Evolutionary conservation across 2,329 filamentous ascomycete species (phyloP).

Genomic region (Penicillium psychrosexuale): DNA sequence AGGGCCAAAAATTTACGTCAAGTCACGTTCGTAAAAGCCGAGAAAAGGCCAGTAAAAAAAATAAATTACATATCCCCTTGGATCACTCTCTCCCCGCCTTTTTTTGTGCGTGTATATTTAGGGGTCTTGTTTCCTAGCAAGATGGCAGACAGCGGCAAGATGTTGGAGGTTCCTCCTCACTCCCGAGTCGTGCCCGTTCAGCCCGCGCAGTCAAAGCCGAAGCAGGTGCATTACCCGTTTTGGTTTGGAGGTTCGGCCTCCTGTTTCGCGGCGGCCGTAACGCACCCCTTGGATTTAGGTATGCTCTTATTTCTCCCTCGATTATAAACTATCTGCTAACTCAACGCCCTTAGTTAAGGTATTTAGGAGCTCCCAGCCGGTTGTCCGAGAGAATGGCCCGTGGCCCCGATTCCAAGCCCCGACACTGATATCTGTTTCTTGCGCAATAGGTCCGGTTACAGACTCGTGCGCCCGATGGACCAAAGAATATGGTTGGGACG

Average conservation of each 20-base stretch:
- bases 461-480: constrained; percentile 71
- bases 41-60: constrained; percentile 12
- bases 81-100: constrained; percentile 12
- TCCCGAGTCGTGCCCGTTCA: constrained; percentile 18
- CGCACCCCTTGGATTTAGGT: constrained; percentile 91
- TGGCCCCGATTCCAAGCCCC: background rate
- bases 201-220: constrained; percentile 24
- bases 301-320: constrained; percentile 39
- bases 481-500: constrained; percentile 79
- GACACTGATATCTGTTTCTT: constrained; percentile 17
- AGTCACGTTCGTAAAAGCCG: constrained; percentile 2
- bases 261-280: constrained; percentile 85
- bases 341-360: constrained; percentile 53
- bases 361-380: constrained; percentile 15
- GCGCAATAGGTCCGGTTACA: constrained; percentile 73
- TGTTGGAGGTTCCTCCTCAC: constrained; percentile 26
- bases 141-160: constrained; percentile 37
- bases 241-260: constrained; percentile 97
- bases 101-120: constrained; percentile 1
- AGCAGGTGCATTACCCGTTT: constrained; percentile 65
- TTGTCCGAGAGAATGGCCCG: constrained; percentile 5
- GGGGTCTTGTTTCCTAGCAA: constrained; percentile 24
- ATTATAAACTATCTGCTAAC: constrained; percentile 20
- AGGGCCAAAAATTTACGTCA: constrained; percentile 23
- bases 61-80: constrained; percentile 2